A percentile compares a stretch with the other conserved stretches of the same genome.
Conservation (phyloP, 306 rosid species). For the Cucurbita argyrosperma region DNA sequence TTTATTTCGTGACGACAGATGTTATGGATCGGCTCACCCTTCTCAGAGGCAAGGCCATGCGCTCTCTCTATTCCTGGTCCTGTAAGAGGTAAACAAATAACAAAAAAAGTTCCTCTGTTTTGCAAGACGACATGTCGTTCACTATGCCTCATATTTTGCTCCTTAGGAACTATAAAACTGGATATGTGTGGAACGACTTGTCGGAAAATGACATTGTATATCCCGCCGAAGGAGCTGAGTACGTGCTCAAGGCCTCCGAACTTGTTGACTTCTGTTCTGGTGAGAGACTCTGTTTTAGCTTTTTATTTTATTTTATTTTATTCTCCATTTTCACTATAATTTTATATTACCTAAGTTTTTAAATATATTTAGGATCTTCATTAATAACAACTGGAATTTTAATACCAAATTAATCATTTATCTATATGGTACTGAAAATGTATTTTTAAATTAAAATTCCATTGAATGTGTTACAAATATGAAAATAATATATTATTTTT, state of each 20-base stretch:
- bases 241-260: constrained; percentile 76
- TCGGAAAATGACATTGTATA: constrained; percentile 43
- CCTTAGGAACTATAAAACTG: constrained; percentile 60
- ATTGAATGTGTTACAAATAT: no score
- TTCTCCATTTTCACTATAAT: no score
- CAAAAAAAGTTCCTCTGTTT: not conserved
- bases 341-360: no score
- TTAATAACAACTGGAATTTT: no score
- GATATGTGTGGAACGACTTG: constrained; percentile 83
- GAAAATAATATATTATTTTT: no score
- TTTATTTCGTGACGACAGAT: constrained; percentile 15
- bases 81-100: constrained; percentile 44
- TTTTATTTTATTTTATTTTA: not conserved
- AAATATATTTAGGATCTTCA: not conserved
- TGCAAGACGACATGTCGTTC: not conserved
- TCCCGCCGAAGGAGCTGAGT: constrained; percentile 79
- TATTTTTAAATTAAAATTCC: no score
- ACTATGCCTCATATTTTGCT: not conserved
- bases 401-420: not conserved
- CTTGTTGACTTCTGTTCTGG: constrained; percentile 45
- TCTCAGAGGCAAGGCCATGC: constrained; percentile 80
- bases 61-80: constrained; percentile 76
- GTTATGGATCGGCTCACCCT: constrained; percentile 55
- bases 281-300: not conserved
- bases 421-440: not conserved